Evolutionary conservation across 2,329 filamentous ascomycete genomes (phyloP).

Genomic region (Colletotrichum sidae): DNA sequence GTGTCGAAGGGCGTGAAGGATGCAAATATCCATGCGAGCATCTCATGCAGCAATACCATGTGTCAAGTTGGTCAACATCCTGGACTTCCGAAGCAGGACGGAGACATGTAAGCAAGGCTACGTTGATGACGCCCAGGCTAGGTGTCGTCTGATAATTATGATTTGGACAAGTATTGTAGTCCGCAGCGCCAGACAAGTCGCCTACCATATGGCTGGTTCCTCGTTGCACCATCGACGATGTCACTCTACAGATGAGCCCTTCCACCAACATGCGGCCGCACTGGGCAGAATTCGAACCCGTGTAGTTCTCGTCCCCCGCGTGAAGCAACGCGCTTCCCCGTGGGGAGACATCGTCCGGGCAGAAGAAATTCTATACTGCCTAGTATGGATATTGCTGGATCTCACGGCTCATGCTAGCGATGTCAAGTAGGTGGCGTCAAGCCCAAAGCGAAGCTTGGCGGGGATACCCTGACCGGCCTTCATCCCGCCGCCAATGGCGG

Average conservation of each 20-base stretch:
- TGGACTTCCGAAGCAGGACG: too few species aligned
- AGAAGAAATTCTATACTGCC: not conserved
- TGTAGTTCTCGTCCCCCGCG: not conserved
- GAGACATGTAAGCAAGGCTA: too few species aligned
- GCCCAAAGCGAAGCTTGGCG: not conserved
- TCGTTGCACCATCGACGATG: not conserved
- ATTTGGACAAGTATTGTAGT: too few species aligned
- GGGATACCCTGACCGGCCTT: constrained; percentile 2
- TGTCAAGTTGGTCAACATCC: too few species aligned
- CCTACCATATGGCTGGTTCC: too few species aligned
- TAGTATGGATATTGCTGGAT: not conserved
- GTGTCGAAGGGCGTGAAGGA: too few species aligned
- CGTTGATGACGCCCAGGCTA: too few species aligned
- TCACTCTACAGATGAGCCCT: not conserved
- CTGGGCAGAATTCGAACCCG: not conserved
- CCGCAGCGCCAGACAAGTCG: too few species aligned
- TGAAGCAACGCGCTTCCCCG: constrained; percentile 17
- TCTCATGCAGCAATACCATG: too few species aligned
- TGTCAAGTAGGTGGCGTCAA: not conserved
- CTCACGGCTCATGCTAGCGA: not conserved
- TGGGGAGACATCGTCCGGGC: not conserved
- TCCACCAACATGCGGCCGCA: not conserved
- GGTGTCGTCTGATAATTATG: too few species aligned
- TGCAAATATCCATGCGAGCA: too few species aligned
- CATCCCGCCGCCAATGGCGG: constrained; percentile 10